Conservation (phyloP, 164 flowering plant species). For the Saururus chinensis region DNA sequence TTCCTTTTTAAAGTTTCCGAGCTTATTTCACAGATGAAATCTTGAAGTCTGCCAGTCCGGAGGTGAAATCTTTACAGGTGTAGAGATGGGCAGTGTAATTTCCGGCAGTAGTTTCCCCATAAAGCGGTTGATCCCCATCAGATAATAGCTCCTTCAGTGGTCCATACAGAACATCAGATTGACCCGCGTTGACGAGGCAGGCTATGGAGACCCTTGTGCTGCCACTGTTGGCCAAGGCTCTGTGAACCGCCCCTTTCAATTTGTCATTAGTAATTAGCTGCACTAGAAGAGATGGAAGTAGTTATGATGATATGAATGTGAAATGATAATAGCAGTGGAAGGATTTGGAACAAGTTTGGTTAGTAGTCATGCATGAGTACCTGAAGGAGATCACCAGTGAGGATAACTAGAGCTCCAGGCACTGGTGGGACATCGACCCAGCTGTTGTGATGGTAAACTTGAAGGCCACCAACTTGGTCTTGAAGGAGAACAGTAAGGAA, state of each 20-base stretch:
- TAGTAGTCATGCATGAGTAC: conserved; percentile 10
- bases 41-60: background rate
- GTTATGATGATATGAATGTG: no score
- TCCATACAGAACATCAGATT: background rate
- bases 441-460: conserved; percentile 22
- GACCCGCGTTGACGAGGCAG: background rate
- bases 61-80: background rate
- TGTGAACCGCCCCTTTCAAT: background rate
- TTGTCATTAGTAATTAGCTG: conserved; percentile 1
- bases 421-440: conserved; percentile 28
- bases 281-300: background rate
- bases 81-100: background rate
- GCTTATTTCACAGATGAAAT: background rate
- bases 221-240: background rate
- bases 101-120: background rate
- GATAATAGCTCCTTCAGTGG: background rate
- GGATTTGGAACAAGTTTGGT: background rate
- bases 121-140: background rate
- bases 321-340: background rate
- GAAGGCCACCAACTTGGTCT: conserved; percentile 3
- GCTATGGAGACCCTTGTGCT: background rate
- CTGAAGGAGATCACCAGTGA: conserved; percentile 37
- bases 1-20: no score
- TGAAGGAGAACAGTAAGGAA: background rate
- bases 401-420: conserved; percentile 28